These are phyloP conservation scores for Backusella tarrabulga DNA, from an alignment of 192 early-diverging fungal genomes.

Conservation along the genomic window DNA sequence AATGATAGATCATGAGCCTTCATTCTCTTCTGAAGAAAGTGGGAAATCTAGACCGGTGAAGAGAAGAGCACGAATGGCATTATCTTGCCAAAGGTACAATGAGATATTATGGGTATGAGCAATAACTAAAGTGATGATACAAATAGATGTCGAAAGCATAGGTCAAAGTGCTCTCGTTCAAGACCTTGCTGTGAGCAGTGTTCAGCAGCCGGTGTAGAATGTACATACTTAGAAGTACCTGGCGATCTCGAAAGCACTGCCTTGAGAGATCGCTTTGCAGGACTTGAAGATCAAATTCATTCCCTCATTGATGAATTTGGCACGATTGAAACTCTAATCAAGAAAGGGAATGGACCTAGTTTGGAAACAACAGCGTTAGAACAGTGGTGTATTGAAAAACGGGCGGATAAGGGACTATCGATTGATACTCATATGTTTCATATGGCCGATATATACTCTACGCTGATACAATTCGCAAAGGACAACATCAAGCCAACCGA, in stretches of 20 bases:
- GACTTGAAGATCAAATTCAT: slow-evolving; percentile 37
- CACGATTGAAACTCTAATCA: slow-evolving; percentile 24
- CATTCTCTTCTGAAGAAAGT: not conserved
- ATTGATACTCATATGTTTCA: slow-evolving; percentile 31
- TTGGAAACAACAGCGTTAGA: slow-evolving; percentile 20
- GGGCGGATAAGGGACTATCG: slow-evolving; percentile 17
- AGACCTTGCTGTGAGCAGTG: slow-evolving; percentile 33
- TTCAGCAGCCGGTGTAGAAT: slow-evolving; percentile 19
- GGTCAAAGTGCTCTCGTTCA: slow-evolving; percentile 35
- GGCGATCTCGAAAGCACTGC: slow-evolving; percentile 41
- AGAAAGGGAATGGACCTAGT: not conserved
- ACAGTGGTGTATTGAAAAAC: slow-evolving; percentile 13
- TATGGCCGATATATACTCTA: slow-evolving; percentile 26
- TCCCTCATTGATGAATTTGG: slow-evolving; percentile 29
- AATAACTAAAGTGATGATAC: not conserved
- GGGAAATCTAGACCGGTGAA: slow-evolving; percentile 4
- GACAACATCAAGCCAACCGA: slow-evolving; percentile 15
- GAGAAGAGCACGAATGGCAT: slow-evolving; percentile 22
- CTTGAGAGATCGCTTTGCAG: slow-evolving; percentile 34
- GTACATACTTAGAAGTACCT: slow-evolving; percentile 31
- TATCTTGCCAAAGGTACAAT: slow-evolving; percentile 31
- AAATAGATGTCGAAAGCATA: slow-evolving; percentile 30
- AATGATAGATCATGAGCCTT: slow-evolving; percentile 3
- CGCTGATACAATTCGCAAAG: slow-evolving; percentile 25
- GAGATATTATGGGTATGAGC: too few relatives aligned